Conservation (phyloP, 78 protist species). For the Emiliania huxleyi region DNA sequence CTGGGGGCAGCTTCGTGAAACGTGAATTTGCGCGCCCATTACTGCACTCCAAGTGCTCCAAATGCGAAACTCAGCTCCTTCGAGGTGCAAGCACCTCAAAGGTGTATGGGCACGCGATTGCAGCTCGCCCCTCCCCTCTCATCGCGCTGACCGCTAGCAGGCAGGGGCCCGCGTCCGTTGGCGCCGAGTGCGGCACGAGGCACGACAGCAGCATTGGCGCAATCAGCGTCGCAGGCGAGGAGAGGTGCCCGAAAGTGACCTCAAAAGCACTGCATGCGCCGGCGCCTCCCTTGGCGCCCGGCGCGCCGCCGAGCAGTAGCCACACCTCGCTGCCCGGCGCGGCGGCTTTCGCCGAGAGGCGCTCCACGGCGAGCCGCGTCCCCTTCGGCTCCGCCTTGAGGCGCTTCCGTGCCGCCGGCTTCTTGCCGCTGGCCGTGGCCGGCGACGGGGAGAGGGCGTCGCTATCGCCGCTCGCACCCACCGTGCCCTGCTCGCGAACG, state of each 20-base stretch:
- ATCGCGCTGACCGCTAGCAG: no score
- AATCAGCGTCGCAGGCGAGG: background rate
- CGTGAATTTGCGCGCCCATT: background rate
- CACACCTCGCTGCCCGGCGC: background rate
- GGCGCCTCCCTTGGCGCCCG: background rate
- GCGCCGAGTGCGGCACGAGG: background rate
- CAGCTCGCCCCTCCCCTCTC: no score
- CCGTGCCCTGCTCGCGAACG: no score
- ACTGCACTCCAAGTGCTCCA: background rate
- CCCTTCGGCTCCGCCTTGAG: background rate
- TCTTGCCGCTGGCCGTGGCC: background rate
- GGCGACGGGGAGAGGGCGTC: background rate
- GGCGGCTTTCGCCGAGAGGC: background rate
- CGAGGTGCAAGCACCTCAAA: no score
- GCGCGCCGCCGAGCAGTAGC: background rate
- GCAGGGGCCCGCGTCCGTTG: background rate
- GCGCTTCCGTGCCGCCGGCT: background rate
- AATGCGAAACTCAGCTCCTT: no score
- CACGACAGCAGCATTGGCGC: background rate
- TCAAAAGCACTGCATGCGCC: background rate
- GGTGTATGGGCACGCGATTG: no score
- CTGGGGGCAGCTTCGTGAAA: no score
- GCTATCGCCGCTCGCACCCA: no score
- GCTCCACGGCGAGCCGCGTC: background rate
- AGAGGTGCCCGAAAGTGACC: background rate